Conservation (phyloP, 2,329 filamentous ascomycete species). For the Trichoderma breve region DNA sequence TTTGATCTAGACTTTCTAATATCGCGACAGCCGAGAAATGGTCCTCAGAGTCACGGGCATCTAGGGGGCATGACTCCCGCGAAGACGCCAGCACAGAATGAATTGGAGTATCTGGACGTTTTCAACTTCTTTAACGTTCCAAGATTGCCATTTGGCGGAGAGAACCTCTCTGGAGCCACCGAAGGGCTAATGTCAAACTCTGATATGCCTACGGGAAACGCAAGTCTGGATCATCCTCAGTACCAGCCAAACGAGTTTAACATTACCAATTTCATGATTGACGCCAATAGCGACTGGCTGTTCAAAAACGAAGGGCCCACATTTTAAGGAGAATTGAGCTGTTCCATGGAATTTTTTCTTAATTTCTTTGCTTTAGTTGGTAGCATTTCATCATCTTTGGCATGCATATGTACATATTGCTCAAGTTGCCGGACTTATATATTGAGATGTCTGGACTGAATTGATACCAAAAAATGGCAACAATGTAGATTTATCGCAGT, state of each 20-base stretch:
- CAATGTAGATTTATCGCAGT: background rate
- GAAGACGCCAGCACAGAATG: conserved; percentile 71
- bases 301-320: conserved; percentile 51
- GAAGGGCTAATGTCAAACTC: conserved; percentile 25
- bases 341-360: background rate
- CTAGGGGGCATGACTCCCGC: conserved; percentile 57
- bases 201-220: conserved; percentile 32
- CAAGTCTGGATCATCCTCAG: conserved; percentile 23
- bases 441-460: background rate
- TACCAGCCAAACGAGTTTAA: conserved; percentile 62
- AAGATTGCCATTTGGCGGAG: conserved; percentile 56
- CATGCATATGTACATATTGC: background rate
- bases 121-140: conserved; percentile 96
- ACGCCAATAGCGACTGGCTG: conserved; percentile 73
- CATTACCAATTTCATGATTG: conserved; percentile 75
- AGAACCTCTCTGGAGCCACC: conserved; percentile 29
- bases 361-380: background rate
- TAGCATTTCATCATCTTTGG: background rate
- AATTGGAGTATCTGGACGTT: conserved; percentile 86
- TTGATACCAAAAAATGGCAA: background rate
- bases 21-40: conserved; percentile 67
- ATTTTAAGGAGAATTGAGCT: conserved; percentile 24
- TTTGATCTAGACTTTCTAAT: conserved; percentile 91
- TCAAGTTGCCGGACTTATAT: background rate
- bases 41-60: conserved; percentile 41